Base-by-base conservation (phyloP, 1,284 basidiomycete species). In the Puccinia hordei region DNA sequence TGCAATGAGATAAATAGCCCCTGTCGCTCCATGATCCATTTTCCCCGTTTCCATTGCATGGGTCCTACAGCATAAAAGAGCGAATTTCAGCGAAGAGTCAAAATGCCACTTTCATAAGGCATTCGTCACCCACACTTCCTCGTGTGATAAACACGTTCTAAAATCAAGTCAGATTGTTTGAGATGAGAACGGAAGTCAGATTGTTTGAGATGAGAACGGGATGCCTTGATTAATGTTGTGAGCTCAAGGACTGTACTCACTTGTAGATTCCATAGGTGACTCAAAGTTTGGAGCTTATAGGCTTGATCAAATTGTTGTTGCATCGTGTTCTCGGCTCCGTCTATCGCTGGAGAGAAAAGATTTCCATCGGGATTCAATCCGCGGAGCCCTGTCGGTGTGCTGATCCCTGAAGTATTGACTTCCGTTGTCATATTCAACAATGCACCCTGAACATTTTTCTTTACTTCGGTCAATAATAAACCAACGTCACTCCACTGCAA, bases 1-100 rank as follows among this genome's bases (percentile, higher is more conserved):
- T 80, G 51, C 79, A 80, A 59, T 80, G 74, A 44, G 79, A 80
- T 57, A 80, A 55, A 73, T 73, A 63, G 65, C 72, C 63, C n/a
- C 51, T 66, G 15, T 72, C 79, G 35, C 55, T 74, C 63, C 72
- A 66, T 24, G 79, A 30, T 24, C 79, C 79, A 46, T 80, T 80
- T 66, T 63, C 59, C 0, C 79, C 79, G 30, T 74, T 61, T 46
- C 79, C 72, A 68, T 80, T 44, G 35, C 79, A 80, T 35, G 71
- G 71, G 41, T 80, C 72, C 79, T 80, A 17, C 19, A 46, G 10
- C 38, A 66, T 30, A 69, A 68, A 69, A 57, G 44, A 55, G 6
- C 44, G 9, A 41, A 41, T 53, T 13, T 19, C 30, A 55, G 49
- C 4, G 6, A 8, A 10, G 24, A 55, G 38, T n/a, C 24, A 35